Evolutionary conservation across 2,329 filamentous ascomycete species (phyloP).

Genomic region (Curvularia lunata): DNA sequence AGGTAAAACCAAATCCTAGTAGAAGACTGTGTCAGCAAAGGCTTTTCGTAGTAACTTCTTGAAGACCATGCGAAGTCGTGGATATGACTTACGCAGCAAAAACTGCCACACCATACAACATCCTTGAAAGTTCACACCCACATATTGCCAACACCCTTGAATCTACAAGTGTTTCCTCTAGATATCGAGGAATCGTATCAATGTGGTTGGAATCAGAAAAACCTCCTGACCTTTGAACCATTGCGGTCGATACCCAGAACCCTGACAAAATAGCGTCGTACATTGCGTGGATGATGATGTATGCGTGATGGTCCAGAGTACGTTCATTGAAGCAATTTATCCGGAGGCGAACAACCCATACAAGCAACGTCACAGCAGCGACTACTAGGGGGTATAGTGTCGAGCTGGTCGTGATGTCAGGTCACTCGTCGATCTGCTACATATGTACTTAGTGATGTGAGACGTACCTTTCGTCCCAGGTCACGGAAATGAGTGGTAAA

Average conservation of each 20-base stretch:
- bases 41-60: no score
- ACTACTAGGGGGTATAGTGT: conserved; percentile 18
- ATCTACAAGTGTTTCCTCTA: conserved; percentile 20
- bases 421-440: not conserved
- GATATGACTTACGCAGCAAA: conserved; percentile 20
- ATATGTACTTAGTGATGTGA: not conserved
- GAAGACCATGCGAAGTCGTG: not conserved
- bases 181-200: conserved; percentile 27
- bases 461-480: conserved; percentile 28
- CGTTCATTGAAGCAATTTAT: conserved; percentile 13
- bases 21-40: not conserved
- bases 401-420: conserved; percentile 10
- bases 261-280: conserved; percentile 26
- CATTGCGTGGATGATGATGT: conserved; percentile 18
- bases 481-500: conserved; percentile 19
- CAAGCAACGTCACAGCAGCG: conserved; percentile 17
- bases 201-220: conserved; percentile 24
- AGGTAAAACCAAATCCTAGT: conserved; percentile 21
- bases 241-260: conserved; percentile 24
- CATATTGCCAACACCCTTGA: conserved; percentile 2
- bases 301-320: conserved; percentile 16
- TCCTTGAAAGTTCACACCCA: conserved; percentile 14
- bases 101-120: conserved; percentile 16
- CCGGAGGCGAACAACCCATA: conserved; percentile 21
- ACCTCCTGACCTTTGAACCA: conserved; percentile 20